Conservation (phyloP, 306 rosid species). For the Acacia acuminata region DNA sequence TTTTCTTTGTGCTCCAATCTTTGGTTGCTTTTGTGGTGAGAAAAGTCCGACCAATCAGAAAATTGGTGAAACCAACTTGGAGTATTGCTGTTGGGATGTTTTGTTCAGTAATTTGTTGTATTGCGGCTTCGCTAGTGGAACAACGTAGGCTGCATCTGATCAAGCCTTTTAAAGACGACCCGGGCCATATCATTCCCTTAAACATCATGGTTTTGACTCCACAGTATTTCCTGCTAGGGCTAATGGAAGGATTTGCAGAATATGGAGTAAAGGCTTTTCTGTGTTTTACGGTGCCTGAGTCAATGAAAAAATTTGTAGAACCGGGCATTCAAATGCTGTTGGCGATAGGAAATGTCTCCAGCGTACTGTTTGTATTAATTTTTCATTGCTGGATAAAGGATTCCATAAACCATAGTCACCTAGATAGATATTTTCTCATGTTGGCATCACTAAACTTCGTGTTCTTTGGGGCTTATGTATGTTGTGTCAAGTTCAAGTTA, state of each 20-base stretch:
- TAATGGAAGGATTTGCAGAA: neutral
- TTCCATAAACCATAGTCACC: neutral
- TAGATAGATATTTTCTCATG: neutral
- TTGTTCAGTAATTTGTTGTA: constrained; percentile 5
- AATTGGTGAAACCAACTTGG: neutral
- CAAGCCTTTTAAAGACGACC: neutral
- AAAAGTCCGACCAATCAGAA: neutral
- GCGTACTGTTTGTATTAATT: neutral
- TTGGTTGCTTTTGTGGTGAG: neutral
- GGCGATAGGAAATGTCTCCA: neutral
- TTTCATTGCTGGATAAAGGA: neutral
- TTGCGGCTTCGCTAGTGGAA: constrained; percentile 18
- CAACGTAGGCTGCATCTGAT: neutral
- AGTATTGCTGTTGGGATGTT: neutral
- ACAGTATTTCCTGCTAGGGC: constrained; percentile 2
- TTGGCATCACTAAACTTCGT: neutral
- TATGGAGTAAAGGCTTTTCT: neutral
- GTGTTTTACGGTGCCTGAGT: too few relatives aligned
- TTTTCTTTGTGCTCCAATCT: neutral
- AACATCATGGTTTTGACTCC: neutral
- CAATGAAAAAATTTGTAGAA: neutral
- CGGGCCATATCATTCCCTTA: neutral
- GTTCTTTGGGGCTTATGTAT: neutral
- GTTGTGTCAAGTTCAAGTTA: neutral
- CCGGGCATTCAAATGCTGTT: neutral